Base-by-base conservation (phyloP, 495 filamentous ascomycete species). In the Hyaloscypha bicolor region DNA sequence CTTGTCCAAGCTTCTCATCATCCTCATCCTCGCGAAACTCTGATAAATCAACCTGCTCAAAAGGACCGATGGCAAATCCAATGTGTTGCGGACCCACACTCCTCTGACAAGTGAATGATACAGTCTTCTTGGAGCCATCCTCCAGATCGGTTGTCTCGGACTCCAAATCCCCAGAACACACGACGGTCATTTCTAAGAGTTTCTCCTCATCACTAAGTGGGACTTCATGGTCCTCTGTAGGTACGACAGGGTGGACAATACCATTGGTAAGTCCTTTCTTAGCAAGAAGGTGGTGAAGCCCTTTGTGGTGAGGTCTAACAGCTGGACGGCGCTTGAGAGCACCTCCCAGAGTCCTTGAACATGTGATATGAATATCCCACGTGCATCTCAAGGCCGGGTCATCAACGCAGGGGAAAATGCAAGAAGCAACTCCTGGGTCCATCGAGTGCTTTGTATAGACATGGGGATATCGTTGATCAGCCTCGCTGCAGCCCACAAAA, bases 391-490 rank as follows among this genome's bases (percentile, higher is more conserved):
- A 86, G 31, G 85, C 83, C 5, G 88, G 83, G 73, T 96, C 91
- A 74, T 98, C 96, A 30, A 97, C 81, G 69, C 94, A 97, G 11
- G 95, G 95, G 71, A 98, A 98, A 12, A 97, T 85, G 71, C 89
- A 90, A 63, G 87, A 94, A 6, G 92, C 90, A 45, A 85, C 86
- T n/a, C 93, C 93, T 6, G 92, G 86, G 59, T 88, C 88, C 19
- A 88, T 76, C 2, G 87, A 89, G 69, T 93, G 94, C 30, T 89
- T 92, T 0, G 96, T 94, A 75, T 94, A 99, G 1, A 90, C 90
- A 76, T 98, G 93, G 0, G 95, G 94, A 73, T 94, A 98, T 67
- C 93, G 84, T 57, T 78, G 74, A 72, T 97, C 94, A 19, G 87
- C 87, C 56, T 88, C 86, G 57, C 90, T 88, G 35, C 92, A 82